A percentile compares a stretch with the other conserved stretches of the same genome.
Evolutionary conservation across 495 filamentous ascomycete species (phyloP).

Genomic region (Neurospora sp.): DNA sequence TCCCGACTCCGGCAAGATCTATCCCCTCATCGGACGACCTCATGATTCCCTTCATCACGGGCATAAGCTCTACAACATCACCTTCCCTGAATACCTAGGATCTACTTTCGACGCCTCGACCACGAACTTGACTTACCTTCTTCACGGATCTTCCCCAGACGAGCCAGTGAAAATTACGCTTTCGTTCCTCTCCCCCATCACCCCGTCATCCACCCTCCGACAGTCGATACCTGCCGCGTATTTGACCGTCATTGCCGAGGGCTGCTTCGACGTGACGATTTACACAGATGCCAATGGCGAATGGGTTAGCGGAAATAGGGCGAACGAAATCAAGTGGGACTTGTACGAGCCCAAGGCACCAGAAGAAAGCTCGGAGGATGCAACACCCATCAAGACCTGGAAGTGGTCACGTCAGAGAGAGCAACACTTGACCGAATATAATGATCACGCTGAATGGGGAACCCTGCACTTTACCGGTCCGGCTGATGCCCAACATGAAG

Average conservation of each 20-base stretch:
- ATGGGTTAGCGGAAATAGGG: constrained; percentile 72
- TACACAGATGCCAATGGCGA: constrained; percentile 85
- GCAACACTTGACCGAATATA: constrained; percentile 60
- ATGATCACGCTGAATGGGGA: constrained; percentile 83
- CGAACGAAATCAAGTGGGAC: constrained; percentile 59
- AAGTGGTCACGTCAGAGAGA: constrained; percentile 54
- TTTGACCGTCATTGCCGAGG: constrained; percentile 62
- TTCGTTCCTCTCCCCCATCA: constrained; percentile 88
- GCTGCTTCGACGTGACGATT: constrained; percentile 62
- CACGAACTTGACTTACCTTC: constrained; percentile 78
- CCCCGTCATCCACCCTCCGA: constrained; percentile 79
- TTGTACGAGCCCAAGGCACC: constrained; percentile 32
- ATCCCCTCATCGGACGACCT: constrained; percentile 76
- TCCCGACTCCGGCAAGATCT: constrained; percentile 60
- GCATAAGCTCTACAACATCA: constrained; percentile 48
- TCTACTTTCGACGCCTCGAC: constrained; percentile 84
- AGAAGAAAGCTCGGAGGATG: not conserved
- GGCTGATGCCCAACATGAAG: constrained; percentile 51
- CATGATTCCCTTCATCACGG: constrained; percentile 59
- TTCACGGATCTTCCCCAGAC: constrained; percentile 38
- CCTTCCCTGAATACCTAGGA: constrained; percentile 65
- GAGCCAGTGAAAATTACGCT: constrained; percentile 52
- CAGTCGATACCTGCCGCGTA: constrained; percentile 89
- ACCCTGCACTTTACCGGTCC: constrained; percentile 69
- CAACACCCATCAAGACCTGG: constrained; percentile 40